Evolutionary conservation across 2,329 filamentous ascomycete genomes (phyloP).

Genomic region (Lecanicillium sp.): DNA sequence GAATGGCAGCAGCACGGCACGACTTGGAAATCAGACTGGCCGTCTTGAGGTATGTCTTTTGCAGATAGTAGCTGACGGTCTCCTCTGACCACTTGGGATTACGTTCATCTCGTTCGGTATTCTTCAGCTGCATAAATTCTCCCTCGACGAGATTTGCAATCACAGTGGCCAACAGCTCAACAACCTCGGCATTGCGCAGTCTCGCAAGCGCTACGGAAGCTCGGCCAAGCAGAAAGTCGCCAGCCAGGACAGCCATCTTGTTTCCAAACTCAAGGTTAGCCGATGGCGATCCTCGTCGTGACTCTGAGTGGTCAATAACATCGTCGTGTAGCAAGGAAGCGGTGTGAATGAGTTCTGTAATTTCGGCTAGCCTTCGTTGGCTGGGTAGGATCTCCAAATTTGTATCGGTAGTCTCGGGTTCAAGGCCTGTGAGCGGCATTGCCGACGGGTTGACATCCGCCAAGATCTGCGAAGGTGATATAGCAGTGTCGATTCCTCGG

Average conservation of each 20-base stretch:
- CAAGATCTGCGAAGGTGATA: conserved; percentile 52
- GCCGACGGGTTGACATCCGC: conserved; percentile 73
- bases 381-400: conserved; percentile 76
- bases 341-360: conserved; percentile 95
- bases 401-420: conserved; percentile 26
- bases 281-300: conserved; percentile 73
- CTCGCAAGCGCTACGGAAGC: conserved; percentile 90
- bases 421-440: conserved; percentile 29
- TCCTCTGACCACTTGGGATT: conserved; percentile 82
- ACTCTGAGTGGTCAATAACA: conserved; percentile 88
- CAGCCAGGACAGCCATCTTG: conserved; percentile 96
- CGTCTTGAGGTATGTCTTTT: conserved; percentile 97
- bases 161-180: conserved; percentile 87
- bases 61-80: conserved; percentile 84
- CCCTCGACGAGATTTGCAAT: conserved; percentile 97
- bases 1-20: conserved; percentile 78
- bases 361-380: conserved; percentile 87
- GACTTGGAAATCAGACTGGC: conserved; percentile 94
- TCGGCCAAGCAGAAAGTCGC: conserved; percentile 89
- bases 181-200: conserved; percentile 85
- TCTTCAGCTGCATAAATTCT: conserved; percentile 99
- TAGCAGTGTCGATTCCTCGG: conserved; percentile 41
- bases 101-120: conserved; percentile 81
- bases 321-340: conserved; percentile 96
- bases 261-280: conserved; percentile 96